Conservation (phyloP, 1,284 basidiomycete genomes). For the Microbotryum intermedium region DNA sequence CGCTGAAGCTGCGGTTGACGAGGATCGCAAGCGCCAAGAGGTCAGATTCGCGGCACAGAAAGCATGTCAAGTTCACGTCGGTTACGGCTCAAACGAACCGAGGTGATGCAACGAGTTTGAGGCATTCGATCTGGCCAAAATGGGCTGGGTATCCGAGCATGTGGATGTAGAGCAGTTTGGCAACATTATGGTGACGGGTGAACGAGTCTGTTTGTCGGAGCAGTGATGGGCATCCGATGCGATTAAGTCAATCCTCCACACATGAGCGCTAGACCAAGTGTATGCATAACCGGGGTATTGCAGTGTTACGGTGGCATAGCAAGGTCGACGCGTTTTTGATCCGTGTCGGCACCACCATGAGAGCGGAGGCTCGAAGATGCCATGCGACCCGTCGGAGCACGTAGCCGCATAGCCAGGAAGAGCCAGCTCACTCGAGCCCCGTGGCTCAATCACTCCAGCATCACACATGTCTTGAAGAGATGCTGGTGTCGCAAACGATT, state of each 20-base stretch:
- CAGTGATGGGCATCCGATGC: no score
- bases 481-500: no score
- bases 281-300: not conserved
- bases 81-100: slow-evolving; percentile 39
- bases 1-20: slow-evolving; percentile 54
- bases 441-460: no score
- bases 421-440: no score
- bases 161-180: slow-evolving; percentile 97
- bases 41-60: not conserved
- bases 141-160: slow-evolving; percentile 99
- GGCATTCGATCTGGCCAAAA: slow-evolving; percentile 98
- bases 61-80: not conserved
- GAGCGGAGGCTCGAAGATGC: no score
- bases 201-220: slow-evolving; percentile 53
- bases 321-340: not conserved
- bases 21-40: not conserved
- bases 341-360: not conserved
- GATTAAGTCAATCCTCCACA: not conserved
- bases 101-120: slow-evolving; percentile 97
- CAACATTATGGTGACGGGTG: slow-evolving; percentile 91
- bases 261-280: no score
- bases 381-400: no score
- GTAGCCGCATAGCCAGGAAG: no score
- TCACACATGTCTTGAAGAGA: no score
- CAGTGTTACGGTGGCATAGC: not conserved